phyloP scores from a whole-genome alignment of 2,329 filamentous ascomycete species.

The Fusarium sp. region DNA sequence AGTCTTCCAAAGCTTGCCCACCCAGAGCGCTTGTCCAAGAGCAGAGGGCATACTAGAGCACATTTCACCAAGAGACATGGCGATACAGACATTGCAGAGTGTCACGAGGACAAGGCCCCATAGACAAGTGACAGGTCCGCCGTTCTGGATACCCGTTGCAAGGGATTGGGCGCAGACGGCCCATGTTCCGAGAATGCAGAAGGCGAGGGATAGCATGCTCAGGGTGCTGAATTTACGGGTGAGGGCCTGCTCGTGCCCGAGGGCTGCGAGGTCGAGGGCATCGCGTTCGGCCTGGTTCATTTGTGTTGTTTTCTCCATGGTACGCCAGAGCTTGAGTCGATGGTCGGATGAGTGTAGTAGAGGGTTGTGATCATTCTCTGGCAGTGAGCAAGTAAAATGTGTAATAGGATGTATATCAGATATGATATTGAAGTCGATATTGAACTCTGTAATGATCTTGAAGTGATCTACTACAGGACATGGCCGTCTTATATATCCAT shows the following conservation, averaged over 20 bases:
- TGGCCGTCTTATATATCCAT: slow-evolving; percentile 20
- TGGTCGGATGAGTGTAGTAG: slow-evolving; percentile 1
- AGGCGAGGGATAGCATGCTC: slow-evolving; percentile 67
- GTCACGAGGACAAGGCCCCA: slow-evolving; percentile 65
- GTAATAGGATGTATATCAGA: background rate
- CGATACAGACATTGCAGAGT: slow-evolving; percentile 62
- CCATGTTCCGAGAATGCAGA: slow-evolving; percentile 67
- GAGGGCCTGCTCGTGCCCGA: slow-evolving; percentile 53
- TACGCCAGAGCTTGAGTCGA: slow-evolving; percentile 36
- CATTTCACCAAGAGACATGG: slow-evolving; percentile 64
- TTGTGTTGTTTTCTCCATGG: slow-evolving; percentile 35
- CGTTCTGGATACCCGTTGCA: slow-evolving; percentile 60
- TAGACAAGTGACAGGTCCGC: slow-evolving; percentile 63
- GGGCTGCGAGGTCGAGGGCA: slow-evolving; percentile 50
- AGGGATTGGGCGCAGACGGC: slow-evolving; percentile 63
- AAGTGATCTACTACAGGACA: background rate
- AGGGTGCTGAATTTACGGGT: slow-evolving; percentile 60
- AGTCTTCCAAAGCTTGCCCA: slow-evolving; percentile 49
- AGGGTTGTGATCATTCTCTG: slow-evolving; percentile 36
- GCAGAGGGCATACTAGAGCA: slow-evolving; percentile 69
- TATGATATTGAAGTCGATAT: background rate
- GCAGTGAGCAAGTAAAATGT: background rate
- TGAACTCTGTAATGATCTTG: background rate
- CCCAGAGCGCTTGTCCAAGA: slow-evolving; percentile 68
- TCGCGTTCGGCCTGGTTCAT: slow-evolving; percentile 38